Evolutionary conservation across 2,329 filamentous ascomycete genomes (phyloP).

Genomic region (Fusarium udum): DNA sequence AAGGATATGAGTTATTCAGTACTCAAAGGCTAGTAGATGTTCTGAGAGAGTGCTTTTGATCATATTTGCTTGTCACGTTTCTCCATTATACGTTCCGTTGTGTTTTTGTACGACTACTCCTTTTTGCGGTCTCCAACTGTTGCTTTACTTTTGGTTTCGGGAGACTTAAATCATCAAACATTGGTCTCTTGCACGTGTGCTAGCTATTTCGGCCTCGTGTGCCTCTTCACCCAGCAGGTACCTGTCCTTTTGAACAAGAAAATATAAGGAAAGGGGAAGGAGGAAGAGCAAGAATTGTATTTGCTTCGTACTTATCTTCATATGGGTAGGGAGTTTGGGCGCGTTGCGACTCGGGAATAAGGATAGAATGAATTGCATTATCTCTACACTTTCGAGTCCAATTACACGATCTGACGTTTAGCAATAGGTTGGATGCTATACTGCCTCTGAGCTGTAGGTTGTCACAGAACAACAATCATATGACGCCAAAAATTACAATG

Average conservation of each 20-base stretch:
- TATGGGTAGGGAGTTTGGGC: conserved; percentile 41
- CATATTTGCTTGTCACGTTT: conserved; percentile 20
- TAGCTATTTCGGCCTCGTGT: background rate
- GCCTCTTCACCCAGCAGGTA: background rate
- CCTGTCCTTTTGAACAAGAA: conserved; percentile 3
- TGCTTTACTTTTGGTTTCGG: conserved; percentile 13
- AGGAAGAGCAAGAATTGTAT: conserved; percentile 21
- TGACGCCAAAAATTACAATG: background rate
- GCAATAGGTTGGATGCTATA: background rate
- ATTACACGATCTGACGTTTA: background rate
- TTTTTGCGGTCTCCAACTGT: conserved; percentile 12
- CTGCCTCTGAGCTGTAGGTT: background rate
- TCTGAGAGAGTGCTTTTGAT: conserved; percentile 14
- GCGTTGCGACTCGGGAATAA: conserved; percentile 26
- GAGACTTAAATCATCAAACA: conserved; percentile 7
- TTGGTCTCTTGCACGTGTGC: background rate
- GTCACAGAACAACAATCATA: too few species aligned
- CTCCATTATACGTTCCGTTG: conserved; percentile 10
- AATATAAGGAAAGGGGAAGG: conserved; percentile 9
- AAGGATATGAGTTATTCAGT: background rate
- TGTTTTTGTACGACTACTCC: conserved; percentile 36
- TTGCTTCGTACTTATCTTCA: conserved; percentile 36
- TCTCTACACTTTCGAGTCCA: background rate
- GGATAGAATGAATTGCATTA: conserved; percentile 39
- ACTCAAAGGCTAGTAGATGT: background rate